Conservation (phyloP, 2,329 filamentous ascomycete species). For the Bipolaris oryzae region DNA sequence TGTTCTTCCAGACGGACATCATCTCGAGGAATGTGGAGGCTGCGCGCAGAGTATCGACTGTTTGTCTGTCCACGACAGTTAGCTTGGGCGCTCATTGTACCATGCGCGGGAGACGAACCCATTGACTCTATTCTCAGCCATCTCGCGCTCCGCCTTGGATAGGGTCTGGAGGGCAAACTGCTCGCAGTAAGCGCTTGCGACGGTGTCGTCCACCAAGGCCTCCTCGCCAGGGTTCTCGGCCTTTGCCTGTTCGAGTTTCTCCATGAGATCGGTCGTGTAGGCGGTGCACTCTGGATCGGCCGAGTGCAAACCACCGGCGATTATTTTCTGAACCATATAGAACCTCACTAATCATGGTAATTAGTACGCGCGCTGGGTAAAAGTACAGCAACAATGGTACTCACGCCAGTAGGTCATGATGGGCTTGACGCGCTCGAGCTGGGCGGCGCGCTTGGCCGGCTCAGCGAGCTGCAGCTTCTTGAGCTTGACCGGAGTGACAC, state of each 20-base stretch:
- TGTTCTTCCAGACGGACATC: conserved; percentile 77
- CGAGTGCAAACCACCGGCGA: conserved; percentile 78
- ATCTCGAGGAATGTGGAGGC: conserved; percentile 92
- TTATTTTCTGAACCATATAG: conserved; percentile 90
- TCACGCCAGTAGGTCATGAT: conserved; percentile 94
- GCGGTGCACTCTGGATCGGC: conserved; percentile 76
- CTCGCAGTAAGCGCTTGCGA: conserved; percentile 89
- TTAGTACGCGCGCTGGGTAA: conserved; percentile 21
- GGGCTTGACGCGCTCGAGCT: conserved; percentile 83
- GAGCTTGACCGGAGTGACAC: conserved; percentile 71
- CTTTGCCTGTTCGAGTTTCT: conserved; percentile 86
- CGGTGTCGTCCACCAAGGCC: conserved; percentile 81
- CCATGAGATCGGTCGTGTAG: conserved; percentile 86
- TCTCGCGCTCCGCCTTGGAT: conserved; percentile 78
- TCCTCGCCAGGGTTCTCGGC: conserved; percentile 76
- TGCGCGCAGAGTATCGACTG: conserved; percentile 90
- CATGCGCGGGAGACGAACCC: conserved; percentile 57
- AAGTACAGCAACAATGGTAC: conserved; percentile 43
- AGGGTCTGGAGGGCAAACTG: conserved; percentile 93
- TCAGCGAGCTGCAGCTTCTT: conserved; percentile 82
- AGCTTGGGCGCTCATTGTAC: conserved; percentile 1
- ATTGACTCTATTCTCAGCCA: conserved; percentile 82
- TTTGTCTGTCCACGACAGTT: conserved; percentile 65
- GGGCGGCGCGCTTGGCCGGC: conserved; percentile 80
- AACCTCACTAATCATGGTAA: conserved; percentile 30